These are phyloP conservation scores for Leccinum disarticulatum DNA, from an alignment of 768 basidiomycete species.

Conservation along the genomic window DNA sequence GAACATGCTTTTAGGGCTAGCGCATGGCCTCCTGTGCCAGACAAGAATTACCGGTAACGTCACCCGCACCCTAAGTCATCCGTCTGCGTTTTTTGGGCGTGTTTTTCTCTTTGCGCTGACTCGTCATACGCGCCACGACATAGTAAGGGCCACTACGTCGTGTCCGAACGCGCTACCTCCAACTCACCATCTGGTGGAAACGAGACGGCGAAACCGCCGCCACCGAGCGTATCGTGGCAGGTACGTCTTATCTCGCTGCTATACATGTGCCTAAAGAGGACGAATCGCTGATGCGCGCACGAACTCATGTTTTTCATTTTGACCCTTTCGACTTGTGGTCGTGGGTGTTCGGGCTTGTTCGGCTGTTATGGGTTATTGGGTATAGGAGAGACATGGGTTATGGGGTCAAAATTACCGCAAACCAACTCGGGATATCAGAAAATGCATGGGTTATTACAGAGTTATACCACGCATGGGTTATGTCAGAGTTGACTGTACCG, in stretches of 20 bases:
- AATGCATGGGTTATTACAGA: too few species aligned
- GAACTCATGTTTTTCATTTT: not conserved
- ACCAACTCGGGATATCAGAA: too few species aligned
- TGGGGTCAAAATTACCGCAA: too few species aligned
- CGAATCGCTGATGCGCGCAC: conserved; percentile 15
- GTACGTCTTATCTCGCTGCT: conserved; percentile 41
- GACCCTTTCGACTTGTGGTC: not conserved
- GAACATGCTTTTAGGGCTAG: conserved; percentile 43
- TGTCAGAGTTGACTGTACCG: too few species aligned
- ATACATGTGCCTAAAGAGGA: conserved; percentile 16
- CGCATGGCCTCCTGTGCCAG: conserved; percentile 77
- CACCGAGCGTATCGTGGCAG: conserved; percentile 68
- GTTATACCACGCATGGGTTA: too few species aligned
- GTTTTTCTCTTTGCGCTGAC: not conserved
- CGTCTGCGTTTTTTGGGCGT: conserved; percentile 14
- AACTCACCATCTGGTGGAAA: conserved; percentile 30
- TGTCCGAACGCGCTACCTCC: conserved; percentile 54
- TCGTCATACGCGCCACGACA: not conserved
- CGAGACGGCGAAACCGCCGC: conserved; percentile 59
- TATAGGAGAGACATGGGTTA: too few species aligned
- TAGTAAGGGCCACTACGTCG: conserved; percentile 69
- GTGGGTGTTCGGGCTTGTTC: not conserved
- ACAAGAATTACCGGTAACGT: conserved; percentile 71
- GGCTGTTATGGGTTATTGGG: too few species aligned
- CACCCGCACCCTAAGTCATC: not conserved